Conservation (phyloP, 2,329 filamentous ascomycete species). For the Aspergillus spinulosporus region DNA sequence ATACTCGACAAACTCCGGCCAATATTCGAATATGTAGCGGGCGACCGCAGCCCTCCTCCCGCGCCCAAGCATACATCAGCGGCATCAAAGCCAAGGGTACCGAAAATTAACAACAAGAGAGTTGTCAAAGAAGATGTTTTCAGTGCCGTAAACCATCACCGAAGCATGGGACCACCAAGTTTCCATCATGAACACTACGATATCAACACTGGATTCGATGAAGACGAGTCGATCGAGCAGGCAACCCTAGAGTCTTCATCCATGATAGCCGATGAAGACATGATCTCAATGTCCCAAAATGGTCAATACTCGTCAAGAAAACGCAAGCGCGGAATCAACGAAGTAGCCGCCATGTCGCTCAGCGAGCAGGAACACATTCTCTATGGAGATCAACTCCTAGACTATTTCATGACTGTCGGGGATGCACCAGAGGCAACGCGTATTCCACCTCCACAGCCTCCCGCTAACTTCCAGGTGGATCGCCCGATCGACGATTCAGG, state of each 20-base stretch:
- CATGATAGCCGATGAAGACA: constrained; percentile 80
- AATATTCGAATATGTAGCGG: constrained; percentile 87
- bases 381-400: constrained; percentile 88
- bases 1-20: constrained; percentile 77
- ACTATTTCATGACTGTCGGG: constrained; percentile 90
- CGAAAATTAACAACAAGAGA: constrained; percentile 68
- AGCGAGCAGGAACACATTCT: constrained; percentile 82
- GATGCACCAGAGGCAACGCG: constrained; percentile 67
- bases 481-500: constrained; percentile 90
- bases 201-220: constrained; percentile 63
- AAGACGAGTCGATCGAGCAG: constrained; percentile 81
- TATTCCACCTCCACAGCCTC: constrained; percentile 69
- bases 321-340: constrained; percentile 72
- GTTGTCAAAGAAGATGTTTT: constrained; percentile 39
- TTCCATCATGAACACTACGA: constrained; percentile 65
- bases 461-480: constrained; percentile 82
- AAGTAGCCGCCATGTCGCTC: constrained; percentile 54
- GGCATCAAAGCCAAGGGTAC: constrained; percentile 74
- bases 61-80: constrained; percentile 82
- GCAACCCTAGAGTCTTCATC: constrained; percentile 80
- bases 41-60: constrained; percentile 84
- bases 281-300: constrained; percentile 68
- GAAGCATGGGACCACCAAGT: constrained; percentile 38
- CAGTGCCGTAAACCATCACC: constrained; percentile 32
- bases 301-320: constrained; percentile 60